phyloP scores from a whole-genome alignment of 306 rosid species.

The Senna tora region DNA sequence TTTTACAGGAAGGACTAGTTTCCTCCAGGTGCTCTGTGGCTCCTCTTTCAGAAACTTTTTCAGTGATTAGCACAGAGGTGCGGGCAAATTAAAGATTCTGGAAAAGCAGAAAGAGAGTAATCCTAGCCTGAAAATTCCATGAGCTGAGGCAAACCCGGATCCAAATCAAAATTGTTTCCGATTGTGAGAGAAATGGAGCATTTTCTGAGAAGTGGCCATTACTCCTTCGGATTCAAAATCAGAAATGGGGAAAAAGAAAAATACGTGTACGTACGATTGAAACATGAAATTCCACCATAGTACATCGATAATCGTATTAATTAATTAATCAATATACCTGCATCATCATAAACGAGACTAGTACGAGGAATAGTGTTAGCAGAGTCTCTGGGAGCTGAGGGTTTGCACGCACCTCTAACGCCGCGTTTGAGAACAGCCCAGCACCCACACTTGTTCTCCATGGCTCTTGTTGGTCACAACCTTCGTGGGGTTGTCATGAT shows the following conservation, averaged over 20 bases:
- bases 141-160: slow-evolving; percentile 31
- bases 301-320: neutral
- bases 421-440: slow-evolving; percentile 86
- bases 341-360: slow-evolving; percentile 88
- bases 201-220: slow-evolving; percentile 35
- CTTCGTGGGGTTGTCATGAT: slow-evolving; percentile 50
- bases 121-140: slow-evolving; percentile 26
- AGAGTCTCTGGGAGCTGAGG: slow-evolving; percentile 78
- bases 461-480: slow-evolving; percentile 31
- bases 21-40: neutral
- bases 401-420: slow-evolving; percentile 77
- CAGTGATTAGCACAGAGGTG: slow-evolving; percentile 21
- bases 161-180: slow-evolving; percentile 17
- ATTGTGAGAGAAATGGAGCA: slow-evolving; percentile 25
- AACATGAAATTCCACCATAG: neutral
- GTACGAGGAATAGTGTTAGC: slow-evolving; percentile 87
- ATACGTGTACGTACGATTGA: neutral
- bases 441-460: slow-evolving; percentile 90
- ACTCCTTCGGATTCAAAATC: slow-evolving; percentile 13
- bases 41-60: slow-evolving; percentile 32
- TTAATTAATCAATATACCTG: no score
- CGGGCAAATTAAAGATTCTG: slow-evolving; percentile 28
- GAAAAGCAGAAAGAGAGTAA: slow-evolving; percentile 39
- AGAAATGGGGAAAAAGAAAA: neutral
- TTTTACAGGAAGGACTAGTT: slow-evolving; percentile 28